Evolutionary conservation across 306 rosid genomes (phyloP).

Genomic region (Herpetospermum pedunculosum): DNA sequence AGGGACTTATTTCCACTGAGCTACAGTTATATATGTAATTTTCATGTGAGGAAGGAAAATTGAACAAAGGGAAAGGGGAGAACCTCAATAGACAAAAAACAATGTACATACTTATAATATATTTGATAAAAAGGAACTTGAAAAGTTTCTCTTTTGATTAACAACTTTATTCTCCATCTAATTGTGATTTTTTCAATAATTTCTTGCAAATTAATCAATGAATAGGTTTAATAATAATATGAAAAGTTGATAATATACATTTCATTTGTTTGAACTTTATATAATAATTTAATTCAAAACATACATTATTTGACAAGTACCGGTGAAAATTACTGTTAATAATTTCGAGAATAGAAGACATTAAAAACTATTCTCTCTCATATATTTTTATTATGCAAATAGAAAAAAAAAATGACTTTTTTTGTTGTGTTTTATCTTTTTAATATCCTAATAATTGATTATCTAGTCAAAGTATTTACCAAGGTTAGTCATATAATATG

Average conservation of each 20-base stretch:
- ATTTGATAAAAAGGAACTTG: background rate
- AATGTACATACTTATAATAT: background rate
- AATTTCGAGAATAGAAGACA: background rate
- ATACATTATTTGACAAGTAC: background rate
- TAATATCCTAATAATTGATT: background rate
- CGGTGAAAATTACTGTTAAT: background rate
- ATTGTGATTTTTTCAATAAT: background rate
- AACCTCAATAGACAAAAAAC: background rate
- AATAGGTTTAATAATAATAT: background rate
- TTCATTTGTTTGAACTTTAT: background rate
- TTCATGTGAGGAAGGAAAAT: background rate
- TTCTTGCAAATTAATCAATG: background rate
- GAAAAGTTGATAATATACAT: background rate
- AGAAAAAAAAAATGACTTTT: no score
- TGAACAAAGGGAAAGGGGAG: background rate
- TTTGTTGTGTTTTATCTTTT: no score
- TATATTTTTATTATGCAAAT: background rate
- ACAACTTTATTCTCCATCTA: background rate
- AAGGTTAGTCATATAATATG: background rate
- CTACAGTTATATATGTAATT: slow-evolving; percentile 36
- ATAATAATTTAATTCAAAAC: background rate
- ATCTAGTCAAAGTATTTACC: background rate
- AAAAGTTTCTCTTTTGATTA: background rate
- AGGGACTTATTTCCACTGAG: slow-evolving; percentile 97
- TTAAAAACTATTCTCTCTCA: background rate